Evolutionary conservation across 2,329 filamentous ascomycete species (phyloP).

Genomic region (Phialophora chinensis): DNA sequence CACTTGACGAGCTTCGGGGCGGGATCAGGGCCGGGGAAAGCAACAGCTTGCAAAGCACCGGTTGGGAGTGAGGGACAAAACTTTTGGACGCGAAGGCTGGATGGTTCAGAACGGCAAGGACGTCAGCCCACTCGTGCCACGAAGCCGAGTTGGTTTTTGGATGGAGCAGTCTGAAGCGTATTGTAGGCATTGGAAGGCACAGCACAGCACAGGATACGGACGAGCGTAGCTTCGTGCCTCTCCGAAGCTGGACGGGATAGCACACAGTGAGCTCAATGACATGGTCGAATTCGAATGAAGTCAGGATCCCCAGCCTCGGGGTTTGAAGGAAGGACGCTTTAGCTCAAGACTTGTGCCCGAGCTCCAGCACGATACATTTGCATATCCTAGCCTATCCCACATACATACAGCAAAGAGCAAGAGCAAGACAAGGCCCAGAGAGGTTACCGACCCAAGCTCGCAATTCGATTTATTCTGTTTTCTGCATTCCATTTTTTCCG

Average conservation of each 20-base stretch:
- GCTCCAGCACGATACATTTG: background rate
- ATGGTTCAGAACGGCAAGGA: background rate
- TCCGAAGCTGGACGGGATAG: background rate
- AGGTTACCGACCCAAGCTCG: background rate
- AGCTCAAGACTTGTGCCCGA: background rate
- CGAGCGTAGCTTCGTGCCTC: background rate
- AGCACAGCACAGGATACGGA: background rate
- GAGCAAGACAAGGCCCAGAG: background rate
- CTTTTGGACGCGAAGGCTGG: background rate
- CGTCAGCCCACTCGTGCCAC: background rate
- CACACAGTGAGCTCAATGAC: background rate
- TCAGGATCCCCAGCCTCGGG: background rate
- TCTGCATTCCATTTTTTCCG: background rate
- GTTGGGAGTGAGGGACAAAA: background rate
- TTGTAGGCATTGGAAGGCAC: background rate
- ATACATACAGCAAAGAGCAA: background rate
- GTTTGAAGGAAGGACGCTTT: background rate
- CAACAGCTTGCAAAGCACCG: background rate
- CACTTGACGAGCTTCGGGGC: background rate
- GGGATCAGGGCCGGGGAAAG: background rate
- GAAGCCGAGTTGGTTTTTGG: background rate
- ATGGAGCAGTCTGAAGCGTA: background rate
- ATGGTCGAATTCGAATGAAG: background rate
- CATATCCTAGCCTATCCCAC: background rate
- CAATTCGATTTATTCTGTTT: background rate